phyloP scores from a whole-genome alignment of 2,329 filamentous ascomycete species.

The Xylaria sp. region DNA sequence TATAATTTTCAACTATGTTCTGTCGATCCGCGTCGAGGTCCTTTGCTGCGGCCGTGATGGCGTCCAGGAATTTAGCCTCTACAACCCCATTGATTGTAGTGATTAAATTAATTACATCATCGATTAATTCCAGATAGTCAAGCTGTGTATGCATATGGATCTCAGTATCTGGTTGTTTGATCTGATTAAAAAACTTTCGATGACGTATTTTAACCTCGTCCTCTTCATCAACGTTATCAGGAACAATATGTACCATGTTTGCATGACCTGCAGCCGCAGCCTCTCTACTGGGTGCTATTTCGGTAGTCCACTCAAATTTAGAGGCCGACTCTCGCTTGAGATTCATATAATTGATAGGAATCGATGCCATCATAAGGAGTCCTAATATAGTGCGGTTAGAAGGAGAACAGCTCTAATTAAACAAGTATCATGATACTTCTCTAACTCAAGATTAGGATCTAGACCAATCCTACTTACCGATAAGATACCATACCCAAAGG shows the following conservation, averaged over 20 bases:
- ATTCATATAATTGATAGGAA: neutral
- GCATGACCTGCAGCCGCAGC: slow-evolving; percentile 2
- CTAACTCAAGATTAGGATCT: neutral
- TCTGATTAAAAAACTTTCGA: neutral
- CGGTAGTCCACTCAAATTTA: neutral
- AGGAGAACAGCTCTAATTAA: neutral
- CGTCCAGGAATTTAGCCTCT: neutral
- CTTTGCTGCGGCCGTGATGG: neutral
- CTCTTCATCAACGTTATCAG: neutral
- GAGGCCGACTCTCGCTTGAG: neutral
- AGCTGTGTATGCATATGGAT: neutral
- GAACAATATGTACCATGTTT: neutral
- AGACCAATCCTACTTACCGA: neutral
- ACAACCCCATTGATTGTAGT: neutral
- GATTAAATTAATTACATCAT: neutral
- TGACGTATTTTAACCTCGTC: fast-evolving
- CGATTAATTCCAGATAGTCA: neutral
- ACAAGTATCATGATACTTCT: neutral
- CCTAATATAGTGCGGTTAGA: slow-evolving; percentile 5
- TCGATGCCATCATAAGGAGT: slow-evolving; percentile 23
- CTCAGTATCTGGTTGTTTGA: neutral
- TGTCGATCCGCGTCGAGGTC: neutral
- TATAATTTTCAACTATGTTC: neutral
- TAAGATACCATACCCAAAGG: neutral
- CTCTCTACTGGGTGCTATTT: neutral